These are phyloP conservation scores for Podospora bellae-mahoneyi DNA, from an alignment of 495 filamentous ascomycete species.

Conservation along the genomic window DNA sequence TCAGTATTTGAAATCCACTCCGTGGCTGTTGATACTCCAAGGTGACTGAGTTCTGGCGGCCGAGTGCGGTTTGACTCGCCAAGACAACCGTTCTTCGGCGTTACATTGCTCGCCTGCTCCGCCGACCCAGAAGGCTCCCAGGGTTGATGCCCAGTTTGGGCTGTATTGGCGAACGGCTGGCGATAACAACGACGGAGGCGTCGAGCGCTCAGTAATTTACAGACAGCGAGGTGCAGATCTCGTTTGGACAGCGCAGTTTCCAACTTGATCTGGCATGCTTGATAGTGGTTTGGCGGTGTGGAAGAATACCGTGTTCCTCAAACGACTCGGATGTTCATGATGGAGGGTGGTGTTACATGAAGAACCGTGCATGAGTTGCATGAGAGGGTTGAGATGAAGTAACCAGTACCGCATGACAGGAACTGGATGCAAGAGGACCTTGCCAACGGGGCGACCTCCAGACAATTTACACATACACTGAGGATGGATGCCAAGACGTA, in stretches of 20 bases:
- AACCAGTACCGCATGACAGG: not conserved
- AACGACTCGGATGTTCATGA: not conserved
- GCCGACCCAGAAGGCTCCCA: not conserved
- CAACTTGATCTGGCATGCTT: constrained; percentile 1
- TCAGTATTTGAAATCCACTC: not conserved
- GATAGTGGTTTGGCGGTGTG: constrained; percentile 8
- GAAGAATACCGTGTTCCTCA: not conserved
- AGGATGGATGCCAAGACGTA: not conserved
- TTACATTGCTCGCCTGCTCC: not conserved
- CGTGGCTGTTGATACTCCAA: not conserved
- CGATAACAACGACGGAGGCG: not conserved
- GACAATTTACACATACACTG: not conserved
- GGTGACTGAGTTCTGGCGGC: not conserved
- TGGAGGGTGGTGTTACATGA: constrained; percentile 4
- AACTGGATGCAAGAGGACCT: not conserved
- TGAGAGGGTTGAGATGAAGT: not conserved
- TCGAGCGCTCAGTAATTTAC: constrained; percentile 12
- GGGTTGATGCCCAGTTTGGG: constrained; percentile 2
- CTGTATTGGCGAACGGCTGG: constrained; percentile 1
- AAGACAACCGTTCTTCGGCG: not conserved
- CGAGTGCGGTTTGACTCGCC: constrained; percentile 2
- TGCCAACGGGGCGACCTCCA: not conserved
- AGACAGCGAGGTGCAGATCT: not conserved
- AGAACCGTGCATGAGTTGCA: constrained; percentile 14
- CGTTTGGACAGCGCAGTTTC: not conserved